phyloP scores from a whole-genome alignment of 2,329 filamentous ascomycete species.

The Cylindrodendrum hubeiense region DNA sequence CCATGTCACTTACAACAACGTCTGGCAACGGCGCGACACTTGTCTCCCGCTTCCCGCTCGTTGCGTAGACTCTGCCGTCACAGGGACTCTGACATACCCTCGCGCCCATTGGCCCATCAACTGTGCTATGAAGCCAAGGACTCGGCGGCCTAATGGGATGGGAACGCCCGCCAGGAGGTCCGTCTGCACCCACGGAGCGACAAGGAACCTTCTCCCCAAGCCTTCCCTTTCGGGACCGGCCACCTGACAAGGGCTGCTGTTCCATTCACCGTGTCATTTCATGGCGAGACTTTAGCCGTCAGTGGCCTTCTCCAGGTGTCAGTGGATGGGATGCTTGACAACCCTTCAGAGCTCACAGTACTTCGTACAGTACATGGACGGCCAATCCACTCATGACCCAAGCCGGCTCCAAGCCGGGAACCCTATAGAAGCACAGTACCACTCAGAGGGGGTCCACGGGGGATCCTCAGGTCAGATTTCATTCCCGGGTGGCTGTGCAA shows the following conservation, averaged over 20 bases:
- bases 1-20: background rate
- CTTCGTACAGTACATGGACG: background rate
- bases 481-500: slow-evolving; percentile 21
- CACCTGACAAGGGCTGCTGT: slow-evolving; percentile 39
- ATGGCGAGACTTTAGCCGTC: slow-evolving; percentile 35
- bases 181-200: slow-evolving; percentile 38
- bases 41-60: slow-evolving; percentile 2
- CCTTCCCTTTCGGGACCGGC: slow-evolving; percentile 41
- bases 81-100: slow-evolving; percentile 3
- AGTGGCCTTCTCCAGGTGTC: slow-evolving; percentile 4
- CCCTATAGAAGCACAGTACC: background rate
- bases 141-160: slow-evolving; percentile 35
- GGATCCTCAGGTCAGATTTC: background rate
- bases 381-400: background rate
- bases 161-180: slow-evolving; percentile 33
- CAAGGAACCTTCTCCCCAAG: slow-evolving; percentile 34
- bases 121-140: slow-evolving; percentile 15
- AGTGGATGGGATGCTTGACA: slow-evolving; percentile 3
- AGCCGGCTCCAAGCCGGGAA: background rate
- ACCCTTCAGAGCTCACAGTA: slow-evolving; percentile 1
- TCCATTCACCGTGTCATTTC: slow-evolving; percentile 31
- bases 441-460: background rate
- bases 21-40: slow-evolving; percentile 1
- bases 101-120: slow-evolving; percentile 25
- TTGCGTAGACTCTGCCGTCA: slow-evolving; percentile 1